Evolutionary conservation across 148 eudicot species (phyloP).

Genomic region (Spergularia marina): DNA sequence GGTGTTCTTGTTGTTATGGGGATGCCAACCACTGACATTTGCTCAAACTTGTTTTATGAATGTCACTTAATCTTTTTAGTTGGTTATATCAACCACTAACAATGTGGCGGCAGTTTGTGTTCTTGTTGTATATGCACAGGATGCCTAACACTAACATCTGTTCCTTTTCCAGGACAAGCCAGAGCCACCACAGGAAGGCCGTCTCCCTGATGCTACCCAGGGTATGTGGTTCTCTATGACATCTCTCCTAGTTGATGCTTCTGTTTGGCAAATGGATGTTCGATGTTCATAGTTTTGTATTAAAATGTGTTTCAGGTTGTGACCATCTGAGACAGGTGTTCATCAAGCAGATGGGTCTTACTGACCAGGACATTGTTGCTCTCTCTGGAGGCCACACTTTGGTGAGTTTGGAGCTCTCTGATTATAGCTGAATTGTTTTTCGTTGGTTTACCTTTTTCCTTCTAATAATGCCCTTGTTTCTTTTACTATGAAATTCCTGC

Average conservation of each 20-base stretch:
- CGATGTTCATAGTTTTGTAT: neutral
- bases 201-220: conserved; percentile 85
- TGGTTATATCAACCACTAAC: no score
- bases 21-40: no score
- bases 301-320: conserved; percentile 42
- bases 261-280: no score
- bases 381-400: conserved; percentile 96
- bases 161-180: conserved; percentile 55
- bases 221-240: conserved; percentile 40
- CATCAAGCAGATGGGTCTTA: conserved; percentile 79
- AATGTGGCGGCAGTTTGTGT: neutral
- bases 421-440: neutral
- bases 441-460: neutral
- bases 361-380: conserved; percentile 82
- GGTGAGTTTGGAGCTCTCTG: conserved; percentile 37
- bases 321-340: conserved; percentile 90
- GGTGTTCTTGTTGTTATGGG: no score
- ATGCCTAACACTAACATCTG: neutral
- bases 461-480: neutral
- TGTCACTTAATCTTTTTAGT: no score
- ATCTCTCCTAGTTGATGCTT: neutral
- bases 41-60: no score
- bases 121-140: neutral
- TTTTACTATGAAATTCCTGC: neutral
- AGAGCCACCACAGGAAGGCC: conserved; percentile 88